Conservation (phyloP, 2,329 filamentous ascomycete species). For the Ophiostoma perfectum region DNA sequence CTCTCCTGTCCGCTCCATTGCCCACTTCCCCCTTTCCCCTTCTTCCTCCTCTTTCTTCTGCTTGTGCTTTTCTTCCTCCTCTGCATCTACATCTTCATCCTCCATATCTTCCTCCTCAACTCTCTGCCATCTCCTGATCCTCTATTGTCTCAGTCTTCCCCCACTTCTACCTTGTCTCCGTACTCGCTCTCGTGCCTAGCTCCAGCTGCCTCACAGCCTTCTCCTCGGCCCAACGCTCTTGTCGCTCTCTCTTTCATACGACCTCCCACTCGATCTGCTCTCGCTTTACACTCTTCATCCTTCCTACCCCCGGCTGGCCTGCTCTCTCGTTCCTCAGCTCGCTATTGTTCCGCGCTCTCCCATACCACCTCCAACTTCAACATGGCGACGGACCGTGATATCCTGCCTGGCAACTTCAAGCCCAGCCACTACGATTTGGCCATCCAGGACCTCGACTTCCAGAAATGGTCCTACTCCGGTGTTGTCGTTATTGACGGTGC, state of each 20-base stretch:
- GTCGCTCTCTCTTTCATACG: not conserved
- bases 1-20: too few relatives aligned
- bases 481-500: conserved; percentile 70
- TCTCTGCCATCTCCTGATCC: too few relatives aligned
- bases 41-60: not conserved
- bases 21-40: not conserved
- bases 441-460: conserved; percentile 74
- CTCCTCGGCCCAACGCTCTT: too few relatives aligned
- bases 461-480: conserved; percentile 71
- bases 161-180: not conserved
- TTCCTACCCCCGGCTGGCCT: too few relatives aligned
- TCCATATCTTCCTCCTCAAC: not conserved
- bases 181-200: not conserved
- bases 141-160: not conserved
- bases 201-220: too few relatives aligned
- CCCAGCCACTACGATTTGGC: conserved; percentile 81
- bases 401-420: conserved; percentile 62
- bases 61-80: not conserved
- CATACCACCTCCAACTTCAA: conserved; percentile 17
- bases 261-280: not conserved
- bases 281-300: too few relatives aligned
- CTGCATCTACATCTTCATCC: not conserved
- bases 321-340: too few relatives aligned
- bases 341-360: not conserved
- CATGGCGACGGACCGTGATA: conserved; percentile 54